Percentiles rank a stretch among this genome's conserved stretches.
Conservation (phyloP, 2,329 filamentous ascomycete genomes). For the Xylaria polymorpha region DNA sequence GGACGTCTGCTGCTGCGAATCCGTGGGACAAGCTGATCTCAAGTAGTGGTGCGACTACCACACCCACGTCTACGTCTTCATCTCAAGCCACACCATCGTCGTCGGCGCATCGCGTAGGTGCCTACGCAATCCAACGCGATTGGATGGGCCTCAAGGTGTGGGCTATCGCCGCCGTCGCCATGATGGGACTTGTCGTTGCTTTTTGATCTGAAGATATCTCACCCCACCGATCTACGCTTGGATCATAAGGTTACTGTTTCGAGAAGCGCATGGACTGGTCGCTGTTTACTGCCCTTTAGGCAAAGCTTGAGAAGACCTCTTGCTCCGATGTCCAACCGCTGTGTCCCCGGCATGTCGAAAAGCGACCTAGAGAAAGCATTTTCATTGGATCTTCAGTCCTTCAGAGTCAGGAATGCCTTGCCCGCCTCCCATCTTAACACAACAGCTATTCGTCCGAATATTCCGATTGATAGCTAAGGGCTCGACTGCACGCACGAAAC, state of each 20-base stretch:
- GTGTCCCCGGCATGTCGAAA: neutral
- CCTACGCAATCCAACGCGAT: neutral
- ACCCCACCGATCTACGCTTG: neutral
- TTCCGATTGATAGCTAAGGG: neutral
- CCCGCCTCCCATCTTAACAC: neutral
- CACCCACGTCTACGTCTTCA: slow-evolving; percentile 15
- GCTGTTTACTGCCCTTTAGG: neutral
- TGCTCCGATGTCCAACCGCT: neutral
- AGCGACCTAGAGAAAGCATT: neutral
- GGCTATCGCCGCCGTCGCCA: slow-evolving; percentile 26
- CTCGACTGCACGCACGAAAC: neutral
- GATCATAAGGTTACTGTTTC: neutral
- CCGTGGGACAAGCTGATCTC: slow-evolving; percentile 31
- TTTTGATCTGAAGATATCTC: slow-evolving; percentile 18
- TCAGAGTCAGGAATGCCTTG: too few species aligned
- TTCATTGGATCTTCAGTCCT: neutral
- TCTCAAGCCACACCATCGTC: slow-evolving; percentile 31
- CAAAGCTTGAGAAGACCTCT: neutral
- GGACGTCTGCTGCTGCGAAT: slow-evolving; percentile 39
- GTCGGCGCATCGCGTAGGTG: slow-evolving; percentile 20
- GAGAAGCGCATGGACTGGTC: neutral
- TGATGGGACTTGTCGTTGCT: slow-evolving; percentile 30
- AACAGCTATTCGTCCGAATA: neutral
- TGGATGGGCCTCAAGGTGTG: slow-evolving; percentile 30
- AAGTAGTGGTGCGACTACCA: slow-evolving; percentile 1